These are phyloP conservation scores for Sesbania bispinosa DNA, from an alignment of 306 rosid genomes.

Conservation along the genomic window DNA sequence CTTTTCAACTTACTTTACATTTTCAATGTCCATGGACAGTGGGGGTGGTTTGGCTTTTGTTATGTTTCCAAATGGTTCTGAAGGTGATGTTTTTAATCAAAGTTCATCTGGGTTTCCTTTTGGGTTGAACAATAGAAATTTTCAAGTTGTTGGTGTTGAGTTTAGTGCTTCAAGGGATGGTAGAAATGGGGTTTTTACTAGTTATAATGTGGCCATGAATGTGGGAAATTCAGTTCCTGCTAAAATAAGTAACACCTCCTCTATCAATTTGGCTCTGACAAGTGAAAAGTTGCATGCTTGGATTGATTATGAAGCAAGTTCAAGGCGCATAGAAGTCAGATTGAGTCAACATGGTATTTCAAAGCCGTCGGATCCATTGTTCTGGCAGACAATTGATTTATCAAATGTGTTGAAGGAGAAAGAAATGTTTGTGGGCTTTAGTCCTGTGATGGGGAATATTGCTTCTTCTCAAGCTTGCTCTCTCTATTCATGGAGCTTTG, in stretches of 20 bases:
- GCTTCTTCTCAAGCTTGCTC: conserved; percentile 42
- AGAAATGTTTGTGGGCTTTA: conserved; percentile 60
- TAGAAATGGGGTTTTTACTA: conserved; percentile 33
- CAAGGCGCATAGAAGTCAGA: conserved; percentile 63
- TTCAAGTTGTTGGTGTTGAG: conserved; percentile 38
- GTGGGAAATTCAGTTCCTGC: conserved; percentile 38
- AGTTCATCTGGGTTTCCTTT: conserved; percentile 46
- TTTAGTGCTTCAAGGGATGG: conserved; percentile 39
- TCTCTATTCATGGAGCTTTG: conserved; percentile 76
- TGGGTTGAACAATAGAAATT: conserved; percentile 33
- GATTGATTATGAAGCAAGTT: conserved; percentile 87
- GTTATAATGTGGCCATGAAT: conserved; percentile 39
- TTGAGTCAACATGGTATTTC: conserved; percentile 42
- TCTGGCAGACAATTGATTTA: conserved; percentile 52
- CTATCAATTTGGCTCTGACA: conserved; percentile 32
- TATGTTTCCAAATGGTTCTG: conserved; percentile 53
- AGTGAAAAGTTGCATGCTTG: conserved; percentile 56
- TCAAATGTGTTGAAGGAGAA: conserved; percentile 41
- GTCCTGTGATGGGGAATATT: conserved; percentile 33
- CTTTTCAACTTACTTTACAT: conserved; percentile 67
- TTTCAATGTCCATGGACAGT: conserved; percentile 42
- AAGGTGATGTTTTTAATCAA: conserved; percentile 38
- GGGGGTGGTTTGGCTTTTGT: conserved; percentile 69
- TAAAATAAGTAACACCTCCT: conserved; percentile 37
- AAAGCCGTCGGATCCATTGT: conserved; percentile 59